Evolutionary conservation across 2,329 filamentous ascomycete genomes (phyloP).

Genomic region (Fusarium sp.): DNA sequence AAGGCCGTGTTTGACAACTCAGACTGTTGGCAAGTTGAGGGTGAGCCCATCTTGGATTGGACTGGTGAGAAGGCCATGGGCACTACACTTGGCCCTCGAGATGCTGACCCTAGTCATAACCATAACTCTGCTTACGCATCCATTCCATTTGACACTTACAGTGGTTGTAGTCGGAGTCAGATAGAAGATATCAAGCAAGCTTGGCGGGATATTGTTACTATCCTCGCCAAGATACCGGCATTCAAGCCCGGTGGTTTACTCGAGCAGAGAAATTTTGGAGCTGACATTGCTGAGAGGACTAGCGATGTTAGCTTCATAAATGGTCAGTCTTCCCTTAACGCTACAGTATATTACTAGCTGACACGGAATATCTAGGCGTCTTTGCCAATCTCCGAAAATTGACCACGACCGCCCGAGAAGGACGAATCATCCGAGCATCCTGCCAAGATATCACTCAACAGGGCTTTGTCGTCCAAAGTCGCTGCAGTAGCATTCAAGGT

Average conservation of each 20-base stretch:
- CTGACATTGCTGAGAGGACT: not conserved
- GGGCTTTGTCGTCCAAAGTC: not conserved
- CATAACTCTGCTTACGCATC: not conserved
- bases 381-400: not conserved
- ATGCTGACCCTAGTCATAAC: not conserved
- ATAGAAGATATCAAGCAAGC: not conserved
- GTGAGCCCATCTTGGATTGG: not conserved
- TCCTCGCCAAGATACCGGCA: not conserved
- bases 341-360: not conserved
- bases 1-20: not conserved
- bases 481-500: not conserved
- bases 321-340: not conserved
- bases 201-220: not conserved
- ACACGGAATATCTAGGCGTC: not conserved
- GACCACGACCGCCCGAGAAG: not conserved
- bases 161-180: not conserved
- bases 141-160: not conserved
- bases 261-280: not conserved
- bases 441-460: not conserved
- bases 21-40: not conserved
- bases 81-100: not conserved
- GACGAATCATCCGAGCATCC: not conserved
- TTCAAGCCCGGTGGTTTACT: not conserved
- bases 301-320: not conserved
- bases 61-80: not conserved